These are phyloP conservation scores for Petunia secreta DNA, from an alignment of 257 asterid genomes.

Conservation along the genomic window DNA sequence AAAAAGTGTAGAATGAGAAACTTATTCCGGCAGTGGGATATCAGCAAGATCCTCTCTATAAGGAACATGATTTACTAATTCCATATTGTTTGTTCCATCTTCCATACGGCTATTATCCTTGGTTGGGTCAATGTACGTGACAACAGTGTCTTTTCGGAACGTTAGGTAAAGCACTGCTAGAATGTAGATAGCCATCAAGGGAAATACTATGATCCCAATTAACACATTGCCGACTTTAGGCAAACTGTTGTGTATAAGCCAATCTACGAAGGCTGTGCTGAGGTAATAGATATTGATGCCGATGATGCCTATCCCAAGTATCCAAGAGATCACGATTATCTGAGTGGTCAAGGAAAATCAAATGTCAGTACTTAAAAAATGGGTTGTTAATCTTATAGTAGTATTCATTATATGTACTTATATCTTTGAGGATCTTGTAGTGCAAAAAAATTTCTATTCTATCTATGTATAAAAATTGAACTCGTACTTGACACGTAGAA, in stretches of 20 bases:
- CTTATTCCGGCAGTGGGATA: slow-evolving; percentile 52
- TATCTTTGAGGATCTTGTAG: no score
- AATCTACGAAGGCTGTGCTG: slow-evolving; percentile 63
- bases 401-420: no score
- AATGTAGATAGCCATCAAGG: slow-evolving; percentile 70
- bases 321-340: slow-evolving; percentile 84
- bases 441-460: no score
- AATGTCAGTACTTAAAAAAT: background rate
- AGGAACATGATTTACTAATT: slow-evolving; percentile 41
- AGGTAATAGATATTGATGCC: slow-evolving; percentile 85
- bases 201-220: slow-evolving; percentile 74
- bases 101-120: slow-evolving; percentile 54
- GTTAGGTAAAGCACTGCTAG: slow-evolving; percentile 68
- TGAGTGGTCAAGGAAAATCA: background rate
- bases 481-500: no score
- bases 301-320: slow-evolving; percentile 77
- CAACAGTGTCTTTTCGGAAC: slow-evolving; percentile 74
- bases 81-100: slow-evolving; percentile 34
- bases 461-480: no score
- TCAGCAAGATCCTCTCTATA: slow-evolving; percentile 69
- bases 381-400: no score
- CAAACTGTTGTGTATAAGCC: slow-evolving; percentile 66
- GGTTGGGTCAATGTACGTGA: slow-evolving; percentile 57
- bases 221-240: slow-evolving; percentile 73
- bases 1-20: background rate